Conservation (phyloP, 116 monocot genomes). For the Cymodocea nodosa region DNA sequence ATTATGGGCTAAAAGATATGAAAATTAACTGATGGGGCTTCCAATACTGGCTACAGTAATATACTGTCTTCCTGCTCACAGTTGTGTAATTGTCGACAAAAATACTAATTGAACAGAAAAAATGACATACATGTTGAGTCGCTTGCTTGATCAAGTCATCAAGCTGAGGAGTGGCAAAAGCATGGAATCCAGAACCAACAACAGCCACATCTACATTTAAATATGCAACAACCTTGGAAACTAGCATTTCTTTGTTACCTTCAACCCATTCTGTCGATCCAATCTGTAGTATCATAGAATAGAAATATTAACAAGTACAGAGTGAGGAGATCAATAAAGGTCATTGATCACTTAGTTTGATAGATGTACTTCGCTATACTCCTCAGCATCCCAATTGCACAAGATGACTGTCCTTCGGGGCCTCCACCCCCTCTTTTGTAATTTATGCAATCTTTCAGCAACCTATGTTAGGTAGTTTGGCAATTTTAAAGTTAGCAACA, state of each 20-base stretch:
- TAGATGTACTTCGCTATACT: constrained; percentile 66
- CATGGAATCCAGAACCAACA: constrained; percentile 50
- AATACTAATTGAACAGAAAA: neutral
- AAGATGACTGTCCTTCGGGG: constrained; percentile 76
- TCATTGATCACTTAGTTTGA: neutral
- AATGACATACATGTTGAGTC: constrained; percentile 35
- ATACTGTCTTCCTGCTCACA: no score
- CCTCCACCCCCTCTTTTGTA: constrained; percentile 74
- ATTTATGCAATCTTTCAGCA: constrained; percentile 52
- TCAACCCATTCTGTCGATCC: constrained; percentile 95
- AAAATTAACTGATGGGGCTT: no score
- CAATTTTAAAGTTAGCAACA: neutral
- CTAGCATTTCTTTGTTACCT: constrained; percentile 52
- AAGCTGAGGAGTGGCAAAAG: constrained; percentile 69
- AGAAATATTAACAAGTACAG: neutral
- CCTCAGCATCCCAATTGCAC: constrained; percentile 96
- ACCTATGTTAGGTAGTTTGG: constrained; percentile 20
- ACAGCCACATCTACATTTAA: constrained; percentile 69
- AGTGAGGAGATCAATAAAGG: neutral
- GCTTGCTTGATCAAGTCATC: constrained; percentile 62
- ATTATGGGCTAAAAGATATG: no score
- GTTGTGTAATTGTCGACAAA: no score
- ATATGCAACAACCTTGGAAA: constrained; percentile 72
- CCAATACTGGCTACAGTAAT: no score
- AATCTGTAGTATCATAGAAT: constrained; percentile 28